Evolutionary conservation across 768 basidiomycete species (phyloP).

Genomic region (Pulveroboletus frians): DNA sequence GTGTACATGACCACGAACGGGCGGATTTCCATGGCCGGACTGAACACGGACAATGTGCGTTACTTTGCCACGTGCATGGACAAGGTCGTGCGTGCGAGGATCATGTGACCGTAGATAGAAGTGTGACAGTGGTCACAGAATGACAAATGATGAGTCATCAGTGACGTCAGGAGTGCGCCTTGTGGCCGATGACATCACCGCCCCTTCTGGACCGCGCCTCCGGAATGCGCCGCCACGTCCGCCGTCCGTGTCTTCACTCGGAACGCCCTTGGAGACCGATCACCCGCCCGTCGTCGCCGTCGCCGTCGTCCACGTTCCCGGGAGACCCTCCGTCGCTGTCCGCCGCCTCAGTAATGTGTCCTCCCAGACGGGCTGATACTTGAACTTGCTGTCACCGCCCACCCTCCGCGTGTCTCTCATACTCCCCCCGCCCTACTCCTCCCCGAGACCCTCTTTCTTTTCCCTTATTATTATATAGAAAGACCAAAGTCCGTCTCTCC

Average conservation of each 20-base stretch:
- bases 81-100: conserved; percentile 50
- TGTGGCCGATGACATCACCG: conserved; percentile 28
- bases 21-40: conserved; percentile 90
- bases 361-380: conserved; percentile 10
- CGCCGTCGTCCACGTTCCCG: conserved; percentile 23
- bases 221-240: conserved; percentile 25
- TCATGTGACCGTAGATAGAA: conserved; percentile 13
- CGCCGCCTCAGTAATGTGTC: conserved; percentile 12
- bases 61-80: conserved; percentile 73
- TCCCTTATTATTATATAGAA: conserved; percentile 1
- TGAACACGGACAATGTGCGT: conserved; percentile 74
- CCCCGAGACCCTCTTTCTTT: conserved; percentile 6
- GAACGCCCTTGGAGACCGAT: conserved; percentile 17
- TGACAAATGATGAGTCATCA: not conserved
- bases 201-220: conserved; percentile 22
- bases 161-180: conserved; percentile 30
- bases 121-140: not conserved
- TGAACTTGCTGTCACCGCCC: conserved; percentile 15
- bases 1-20: conserved; percentile 85
- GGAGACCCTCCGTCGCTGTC: conserved; percentile 9
- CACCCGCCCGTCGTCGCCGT: conserved; percentile 11
- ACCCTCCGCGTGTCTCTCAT: conserved; percentile 28
- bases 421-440: conserved; percentile 25
- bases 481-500: conserved; percentile 22
- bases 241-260: conserved; percentile 10